Evolutionary conservation across 2,329 filamentous ascomycete species (phyloP), one percentile per base, ranked within the genome.

Genomic region (Corniculantispora saksenae): DNA sequence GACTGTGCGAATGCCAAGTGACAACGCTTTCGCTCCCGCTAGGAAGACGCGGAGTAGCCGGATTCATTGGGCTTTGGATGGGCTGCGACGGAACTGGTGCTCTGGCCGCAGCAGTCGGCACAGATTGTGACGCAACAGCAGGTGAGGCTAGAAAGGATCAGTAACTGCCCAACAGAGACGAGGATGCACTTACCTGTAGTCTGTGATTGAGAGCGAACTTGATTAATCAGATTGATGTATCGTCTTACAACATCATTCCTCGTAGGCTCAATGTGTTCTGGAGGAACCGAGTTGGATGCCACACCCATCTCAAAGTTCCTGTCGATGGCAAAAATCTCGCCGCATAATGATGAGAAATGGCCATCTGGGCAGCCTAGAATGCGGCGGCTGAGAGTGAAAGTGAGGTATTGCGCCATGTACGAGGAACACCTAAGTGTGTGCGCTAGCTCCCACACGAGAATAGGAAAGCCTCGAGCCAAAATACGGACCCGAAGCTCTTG

Each of bases 351-450:
- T 27, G 66, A 66, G n/a, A 58, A 7, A 17, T 63, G 55, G 3
- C 67, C 66, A 13, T 75, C 73, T 3, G 53, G 51, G 23, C 74
- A 35, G 1, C 71, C 70, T 38, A 78, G 67, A 1, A 59, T 57
- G 25, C 72, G 70, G 32, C 74, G 74, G 43, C 70, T 76, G 43
- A 70, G 65, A 13, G 68, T 74, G 53, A 76, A 79, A 1, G 78
- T 55, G 47, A 74, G 66, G 8, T 64, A 61, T 21, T 72, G 70
- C 7, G 77, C 54, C 3, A 66, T 57, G 7, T 47, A 47, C 7
- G 76, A 76, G 9, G 53, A 43, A 50, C 76, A 78, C 48, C 59
- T 57, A 1, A 79, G 64, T 4, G 56, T 8, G 1, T 61, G 8
- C 8, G 17, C 63, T 29, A 74, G 25, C 61, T 79, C 76, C 19